Conservation (phyloP, 805 yeast genomes). For the Yueomyces sinensis region DNA sequence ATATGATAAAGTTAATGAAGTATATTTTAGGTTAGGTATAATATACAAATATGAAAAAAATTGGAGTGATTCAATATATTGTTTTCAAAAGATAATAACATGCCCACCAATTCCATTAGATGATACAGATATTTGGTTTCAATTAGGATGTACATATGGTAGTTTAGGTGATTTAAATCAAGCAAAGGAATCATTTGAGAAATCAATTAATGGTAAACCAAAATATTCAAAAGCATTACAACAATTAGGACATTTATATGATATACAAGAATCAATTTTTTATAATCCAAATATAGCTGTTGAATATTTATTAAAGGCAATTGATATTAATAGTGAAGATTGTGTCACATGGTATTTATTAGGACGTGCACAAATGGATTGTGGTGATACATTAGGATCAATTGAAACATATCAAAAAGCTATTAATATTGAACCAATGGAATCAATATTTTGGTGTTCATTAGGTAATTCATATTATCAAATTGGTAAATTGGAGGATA, state of each 20-base stretch:
- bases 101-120: slow-evolving; percentile 94
- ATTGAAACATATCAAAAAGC: slow-evolving; percentile 98
- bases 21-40: slow-evolving; percentile 90
- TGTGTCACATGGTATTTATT: slow-evolving; percentile 96
- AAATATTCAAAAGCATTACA: slow-evolving; percentile 92
- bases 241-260: slow-evolving; percentile 89
- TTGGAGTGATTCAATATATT: slow-evolving; percentile 76
- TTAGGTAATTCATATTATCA: slow-evolving; percentile 94
- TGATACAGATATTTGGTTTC: slow-evolving; percentile 97
- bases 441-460: slow-evolving; percentile 96
- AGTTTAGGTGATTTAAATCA: slow-evolving; percentile 82
- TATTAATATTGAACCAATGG: slow-evolving; percentile 89
- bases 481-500: slow-evolving; percentile 91
- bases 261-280: slow-evolving; percentile 43
- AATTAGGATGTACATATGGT: slow-evolving; percentile 89
- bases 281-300: slow-evolving; percentile 77
- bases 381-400: slow-evolving; percentile 89
- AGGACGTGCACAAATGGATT: slow-evolving; percentile 94
- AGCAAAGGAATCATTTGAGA: slow-evolving; percentile 91
- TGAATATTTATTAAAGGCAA: slow-evolving; percentile 67
- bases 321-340: slow-evolving; percentile 80
- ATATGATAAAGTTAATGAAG: slow-evolving; percentile 92
- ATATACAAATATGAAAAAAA: slow-evolving; percentile 92
- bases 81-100: slow-evolving; percentile 80
- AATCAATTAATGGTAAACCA: slow-evolving; percentile 79